Evolutionary conservation across 1,139 yeast genomes (phyloP), one percentile per base, ranked within the genome.

Genomic region (Ashbya aceris): DNA sequence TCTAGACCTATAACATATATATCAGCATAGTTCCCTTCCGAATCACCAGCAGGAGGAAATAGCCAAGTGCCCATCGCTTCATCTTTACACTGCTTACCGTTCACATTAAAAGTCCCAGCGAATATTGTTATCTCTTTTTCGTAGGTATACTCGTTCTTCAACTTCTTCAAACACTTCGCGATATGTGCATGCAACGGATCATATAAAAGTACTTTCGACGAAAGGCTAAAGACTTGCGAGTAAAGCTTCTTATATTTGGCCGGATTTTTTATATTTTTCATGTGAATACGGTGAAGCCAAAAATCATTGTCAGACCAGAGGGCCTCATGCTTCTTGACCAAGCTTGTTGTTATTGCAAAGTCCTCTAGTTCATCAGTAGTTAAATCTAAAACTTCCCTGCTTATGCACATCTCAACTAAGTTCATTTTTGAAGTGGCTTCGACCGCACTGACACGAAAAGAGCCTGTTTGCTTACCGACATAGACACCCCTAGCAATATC

Each of bases 1-100:
- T 93, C 96, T 43, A 93, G 68, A 1, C 96, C 97, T 49, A 93
- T 71, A 27, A 83, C 77, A 34, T 83, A 84, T 13, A 91, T 59
- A 58, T 89, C 96, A 44, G 84, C 75, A 27, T 60, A 48, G 3
- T 59, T 63, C 26, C 52, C 52, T 9, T 45, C 13, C 2, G 41
- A 43, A 5, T 34, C 14, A 20, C 48, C 45, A 27, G 48, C 48
- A 1, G 45, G 36, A 0, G 87, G 86, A 47, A 71, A 77, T 2
- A 83, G 49, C 83, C 87, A 79, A 2, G 67, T 61, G 1, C 62
- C 58, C n/a, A 79, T 62, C 3, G 23, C 23, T 49, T 73, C 75
- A 1, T 74, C 81, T 9, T 72, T 71, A 40, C 70, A 67, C 12
- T 69, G 60, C 12, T 71, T 70, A 0, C 83, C 91, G 58, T 81